Percentiles rank a stretch among this genome's conserved stretches.
phyloP scores from a whole-genome alignment of 305 asterid genomes.

The Fraxinus xanthoxyloides region DNA sequence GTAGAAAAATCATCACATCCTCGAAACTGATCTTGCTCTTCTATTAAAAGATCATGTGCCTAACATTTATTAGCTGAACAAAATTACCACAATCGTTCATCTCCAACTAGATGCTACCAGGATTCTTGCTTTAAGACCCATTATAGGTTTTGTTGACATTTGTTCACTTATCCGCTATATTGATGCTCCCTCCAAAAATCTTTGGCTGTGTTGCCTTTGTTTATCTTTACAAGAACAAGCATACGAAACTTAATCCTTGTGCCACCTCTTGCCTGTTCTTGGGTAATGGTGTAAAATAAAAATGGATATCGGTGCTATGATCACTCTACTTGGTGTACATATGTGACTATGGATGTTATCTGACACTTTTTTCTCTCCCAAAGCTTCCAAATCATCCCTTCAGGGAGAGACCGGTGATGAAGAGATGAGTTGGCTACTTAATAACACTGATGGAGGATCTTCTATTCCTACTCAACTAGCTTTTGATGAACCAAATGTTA shows the following conservation, averaged over 20 bases:
- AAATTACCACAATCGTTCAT: background rate
- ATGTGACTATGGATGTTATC: background rate
- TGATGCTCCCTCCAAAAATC: background rate
- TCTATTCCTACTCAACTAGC: background rate
- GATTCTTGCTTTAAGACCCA: background rate
- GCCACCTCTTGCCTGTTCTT: too few species aligned
- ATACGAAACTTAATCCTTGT: too few species aligned
- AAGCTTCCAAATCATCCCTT: background rate
- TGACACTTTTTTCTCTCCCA: background rate
- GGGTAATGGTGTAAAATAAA: background rate
- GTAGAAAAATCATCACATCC: background rate
- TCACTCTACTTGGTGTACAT: background rate
- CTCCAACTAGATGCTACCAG: background rate
- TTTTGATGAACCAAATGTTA: background rate
- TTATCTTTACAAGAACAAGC: background rate
- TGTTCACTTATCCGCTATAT: background rate
- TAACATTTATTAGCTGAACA: background rate
- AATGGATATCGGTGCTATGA: background rate
- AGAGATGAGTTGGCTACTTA: background rate
- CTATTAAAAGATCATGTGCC: background rate
- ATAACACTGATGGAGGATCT: background rate
- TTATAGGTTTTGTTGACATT: background rate
- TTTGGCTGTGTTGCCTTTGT: background rate
- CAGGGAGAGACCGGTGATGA: background rate
- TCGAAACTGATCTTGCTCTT: background rate